Evolutionary conservation across 305 asterid species (phyloP), one percentile per base, ranked within the genome.

Genomic region (Solanum aculeatissimum): DNA sequence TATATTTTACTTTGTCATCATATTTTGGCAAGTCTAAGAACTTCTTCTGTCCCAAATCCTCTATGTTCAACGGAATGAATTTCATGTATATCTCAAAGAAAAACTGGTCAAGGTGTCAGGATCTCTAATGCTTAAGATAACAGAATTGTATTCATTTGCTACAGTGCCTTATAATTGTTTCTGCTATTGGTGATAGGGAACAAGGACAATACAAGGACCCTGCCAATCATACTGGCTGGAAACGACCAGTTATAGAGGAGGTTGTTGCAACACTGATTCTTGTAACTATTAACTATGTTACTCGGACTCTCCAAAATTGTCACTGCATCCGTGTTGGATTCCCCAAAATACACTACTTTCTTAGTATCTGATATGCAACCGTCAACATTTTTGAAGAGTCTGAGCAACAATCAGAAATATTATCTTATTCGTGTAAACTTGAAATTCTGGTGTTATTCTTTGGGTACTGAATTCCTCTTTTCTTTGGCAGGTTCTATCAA

Each of bases 211-310:
- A 91, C 91, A 95, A 94, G 92, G 94, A 95, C 85, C 96, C 95
- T 27, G 89, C 86, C 82, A 92, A 83, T 84, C 62, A 83, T 86
- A 69, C 83, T 70, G 91, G 89, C 84, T 96, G 98, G 99, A 91
- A 88, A 89, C 96, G 95, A 71, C 98, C 98, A 78, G 93, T 93
- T 47, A 81, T 95, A 75, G 99, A 96, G 87, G 97, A 96, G 98
- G 99, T 96, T 83, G 86, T 83, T 79, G 82, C 86, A 88, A 85
- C 84, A 84, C 58, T 80, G 42, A 29, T 47, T 86, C 83, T 82
- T 51, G 78, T 83, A 72, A 83, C 19, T 80, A 42, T 60, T 60
- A 35, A 15, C 35, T 60, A 60, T 60, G 68, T 60, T 60, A 32
- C 68, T 60, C 2, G 68, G 68, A 23, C 68, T 60, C 68, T 60